Evolutionary conservation across 2,329 filamentous ascomycete genomes (phyloP).

Genomic region (Fusarium multiceps): DNA sequence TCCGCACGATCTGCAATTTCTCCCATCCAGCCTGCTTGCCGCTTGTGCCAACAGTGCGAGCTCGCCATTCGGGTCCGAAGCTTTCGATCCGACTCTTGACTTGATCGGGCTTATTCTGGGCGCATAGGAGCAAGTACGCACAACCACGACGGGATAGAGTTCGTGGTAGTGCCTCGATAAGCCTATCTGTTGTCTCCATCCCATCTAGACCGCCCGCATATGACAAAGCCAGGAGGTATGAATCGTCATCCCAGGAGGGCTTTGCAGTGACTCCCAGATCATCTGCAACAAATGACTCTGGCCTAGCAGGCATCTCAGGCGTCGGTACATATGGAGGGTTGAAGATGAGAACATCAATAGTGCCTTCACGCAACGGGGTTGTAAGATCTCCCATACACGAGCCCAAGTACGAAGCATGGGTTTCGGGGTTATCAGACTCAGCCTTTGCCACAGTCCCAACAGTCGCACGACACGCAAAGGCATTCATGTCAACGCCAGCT

Average conservation of each 20-base stretch:
- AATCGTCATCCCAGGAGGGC: conserved; percentile 79
- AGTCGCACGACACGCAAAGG: conserved; percentile 83
- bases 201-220: conserved; percentile 91
- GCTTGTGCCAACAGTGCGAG: conserved; percentile 81
- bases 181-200: conserved; percentile 90
- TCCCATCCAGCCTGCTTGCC: conserved; percentile 95
- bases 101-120: conserved; percentile 84
- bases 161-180: conserved; percentile 75
- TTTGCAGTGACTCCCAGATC: conserved; percentile 45
- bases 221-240: conserved; percentile 82
- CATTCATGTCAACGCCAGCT: conserved; percentile 85
- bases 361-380: conserved; percentile 64
- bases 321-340: conserved; percentile 98
- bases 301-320: conserved; percentile 72
- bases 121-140: conserved; percentile 89
- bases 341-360: conserved; percentile 88
- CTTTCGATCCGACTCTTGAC: conserved; percentile 71
- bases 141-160: conserved; percentile 76
- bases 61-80: conserved; percentile 72
- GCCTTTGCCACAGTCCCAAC: conserved; percentile 71
- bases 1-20: conserved; percentile 87
- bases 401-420: conserved; percentile 69
- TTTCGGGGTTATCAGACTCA: conserved; percentile 47
- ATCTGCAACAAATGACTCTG: conserved; percentile 43
- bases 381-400: conserved; percentile 78